Evolutionary conservation across 1,139 yeast genomes (phyloP).

Genomic region (Pichia sp.): DNA sequence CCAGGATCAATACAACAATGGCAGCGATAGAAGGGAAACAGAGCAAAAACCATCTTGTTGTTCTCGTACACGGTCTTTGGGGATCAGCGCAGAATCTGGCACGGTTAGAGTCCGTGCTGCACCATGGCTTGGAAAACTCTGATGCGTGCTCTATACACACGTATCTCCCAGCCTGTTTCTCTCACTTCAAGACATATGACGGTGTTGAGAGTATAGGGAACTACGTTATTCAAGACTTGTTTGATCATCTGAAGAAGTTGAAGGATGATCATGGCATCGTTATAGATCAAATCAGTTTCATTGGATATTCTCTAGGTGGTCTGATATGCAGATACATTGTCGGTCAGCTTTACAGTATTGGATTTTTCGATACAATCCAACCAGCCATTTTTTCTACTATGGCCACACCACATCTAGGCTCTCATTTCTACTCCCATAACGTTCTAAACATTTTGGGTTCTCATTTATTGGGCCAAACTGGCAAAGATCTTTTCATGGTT

Average conservation of each 20-base stretch:
- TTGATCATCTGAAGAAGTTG: constrained; percentile 47
- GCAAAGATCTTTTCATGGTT: constrained; percentile 60
- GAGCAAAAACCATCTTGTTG: constrained; percentile 50
- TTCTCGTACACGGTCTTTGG: constrained; percentile 84
- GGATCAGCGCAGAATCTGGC: constrained; percentile 74
- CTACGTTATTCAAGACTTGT: constrained; percentile 57
- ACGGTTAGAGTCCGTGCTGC: constrained; percentile 48
- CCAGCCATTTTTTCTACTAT: constrained; percentile 71
- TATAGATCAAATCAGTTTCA: constrained; percentile 52
- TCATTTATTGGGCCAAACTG: constrained; percentile 62
- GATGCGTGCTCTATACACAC: constrained; percentile 40
- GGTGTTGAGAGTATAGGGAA: constrained; percentile 71
- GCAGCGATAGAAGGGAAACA: not conserved
- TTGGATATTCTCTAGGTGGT: constrained; percentile 85
- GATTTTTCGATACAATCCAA: constrained; percentile 49
- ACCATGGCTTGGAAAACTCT: constrained; percentile 32
- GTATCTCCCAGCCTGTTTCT: constrained; percentile 61
- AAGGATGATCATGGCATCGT: constrained; percentile 32
- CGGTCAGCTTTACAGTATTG: constrained; percentile 52
- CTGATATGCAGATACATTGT: constrained; percentile 66
- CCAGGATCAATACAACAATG: no score
- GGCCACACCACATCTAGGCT: constrained; percentile 90
- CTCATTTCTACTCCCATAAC: constrained; percentile 37
- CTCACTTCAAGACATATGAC: constrained; percentile 73
- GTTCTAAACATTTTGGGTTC: constrained; percentile 55